Percentiles rank a stretch among this genome's conserved stretches.
phyloP scores from a whole-genome alignment of 2,329 filamentous ascomycete genomes.

The Aspergillus sclerotialis region DNA sequence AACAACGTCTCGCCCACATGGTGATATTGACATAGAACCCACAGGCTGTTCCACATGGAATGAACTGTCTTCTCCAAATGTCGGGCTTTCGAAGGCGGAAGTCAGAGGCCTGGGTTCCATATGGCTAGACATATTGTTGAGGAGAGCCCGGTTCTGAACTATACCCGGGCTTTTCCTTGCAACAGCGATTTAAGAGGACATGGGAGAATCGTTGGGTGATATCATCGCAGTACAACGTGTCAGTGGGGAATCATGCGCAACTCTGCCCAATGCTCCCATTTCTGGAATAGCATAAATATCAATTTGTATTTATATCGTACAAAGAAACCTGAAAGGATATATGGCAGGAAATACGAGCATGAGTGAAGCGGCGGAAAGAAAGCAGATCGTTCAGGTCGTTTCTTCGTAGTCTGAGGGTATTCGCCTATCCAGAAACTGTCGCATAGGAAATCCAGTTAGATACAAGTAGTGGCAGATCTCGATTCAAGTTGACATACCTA shows the following conservation, averaged over 20 bases:
- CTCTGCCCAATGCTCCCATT: constrained; percentile 8
- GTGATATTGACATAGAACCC: constrained; percentile 87
- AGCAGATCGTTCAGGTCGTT: neutral
- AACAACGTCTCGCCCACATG: constrained; percentile 82
- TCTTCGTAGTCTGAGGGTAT: neutral
- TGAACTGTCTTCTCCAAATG: constrained; percentile 76
- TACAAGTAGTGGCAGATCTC: no score
- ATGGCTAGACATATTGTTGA: constrained; percentile 24
- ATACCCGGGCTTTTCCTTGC: constrained; percentile 1
- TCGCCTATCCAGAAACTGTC: neutral
- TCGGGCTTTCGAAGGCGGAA: constrained; percentile 73
- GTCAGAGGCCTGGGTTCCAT: constrained; percentile 32
- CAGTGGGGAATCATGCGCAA: constrained; percentile 3
- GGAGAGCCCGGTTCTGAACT: constrained; percentile 4
- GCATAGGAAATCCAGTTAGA: no score
- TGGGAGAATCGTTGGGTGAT: constrained; percentile 3
- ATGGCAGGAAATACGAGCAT: no score
- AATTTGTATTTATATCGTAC: constrained; percentile 5
- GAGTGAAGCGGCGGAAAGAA: neutral
- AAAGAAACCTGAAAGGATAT: neutral
- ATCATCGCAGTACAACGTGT: constrained; percentile 6
- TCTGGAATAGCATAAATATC: constrained; percentile 5
- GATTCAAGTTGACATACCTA: no score
- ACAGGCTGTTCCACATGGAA: constrained; percentile 75
- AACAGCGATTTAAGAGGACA: no score